These are phyloP conservation scores for Carex cristatella DNA, from an alignment of 176 grass and related monocot species.

Conservation along the genomic window DNA sequence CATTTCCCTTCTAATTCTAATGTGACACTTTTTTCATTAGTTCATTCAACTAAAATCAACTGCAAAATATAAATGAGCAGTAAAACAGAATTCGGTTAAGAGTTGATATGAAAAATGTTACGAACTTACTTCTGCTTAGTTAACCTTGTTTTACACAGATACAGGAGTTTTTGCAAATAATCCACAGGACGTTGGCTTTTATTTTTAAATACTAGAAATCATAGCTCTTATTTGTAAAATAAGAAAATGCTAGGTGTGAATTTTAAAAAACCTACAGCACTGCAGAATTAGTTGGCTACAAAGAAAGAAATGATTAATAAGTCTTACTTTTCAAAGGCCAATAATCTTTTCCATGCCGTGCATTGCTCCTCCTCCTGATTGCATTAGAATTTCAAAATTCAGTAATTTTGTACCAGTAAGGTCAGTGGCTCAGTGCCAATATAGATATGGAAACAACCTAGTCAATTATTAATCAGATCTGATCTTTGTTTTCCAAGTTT, in stretches of 20 bases:
- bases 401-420: not conserved
- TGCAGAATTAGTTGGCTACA: not conserved
- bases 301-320: constrained; percentile 15
- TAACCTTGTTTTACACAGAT: not conserved
- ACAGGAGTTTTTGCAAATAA: not conserved
- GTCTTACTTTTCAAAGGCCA: constrained; percentile 89
- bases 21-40: not conserved
- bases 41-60: not conserved
- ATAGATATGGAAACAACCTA: not conserved
- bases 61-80: not conserved
- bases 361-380: constrained; percentile 86
- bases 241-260: not conserved
- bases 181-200: not conserved
- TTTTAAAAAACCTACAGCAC: not conserved
- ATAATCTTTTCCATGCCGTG: constrained; percentile 82
- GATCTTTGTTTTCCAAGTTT: not conserved
- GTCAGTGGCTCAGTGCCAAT: not conserved
- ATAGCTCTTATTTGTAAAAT: not conserved
- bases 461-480: not conserved
- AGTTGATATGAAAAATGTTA: not conserved
- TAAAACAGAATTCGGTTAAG: not conserved
- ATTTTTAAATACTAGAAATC: not conserved
- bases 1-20: not conserved
- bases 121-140: not conserved
- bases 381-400: not conserved